These are phyloP conservation scores for Trapa bicornis DNA, from an alignment of 345 rosid genomes.

Conservation along the genomic window DNA sequence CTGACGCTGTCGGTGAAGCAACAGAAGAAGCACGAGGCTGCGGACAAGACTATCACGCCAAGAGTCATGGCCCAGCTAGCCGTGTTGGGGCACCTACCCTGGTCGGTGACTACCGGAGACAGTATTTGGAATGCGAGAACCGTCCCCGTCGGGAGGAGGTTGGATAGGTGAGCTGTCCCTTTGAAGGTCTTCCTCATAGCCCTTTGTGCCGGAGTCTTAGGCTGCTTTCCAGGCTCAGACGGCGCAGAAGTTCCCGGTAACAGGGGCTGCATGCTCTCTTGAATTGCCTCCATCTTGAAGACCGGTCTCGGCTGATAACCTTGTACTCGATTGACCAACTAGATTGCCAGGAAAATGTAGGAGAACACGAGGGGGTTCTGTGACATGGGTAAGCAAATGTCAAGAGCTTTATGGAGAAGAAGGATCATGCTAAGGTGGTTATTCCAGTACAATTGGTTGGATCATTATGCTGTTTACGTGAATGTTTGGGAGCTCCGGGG, in stretches of 20 bases:
- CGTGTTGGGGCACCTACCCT: constrained; percentile 42
- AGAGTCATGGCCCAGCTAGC: constrained; percentile 30
- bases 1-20: constrained; percentile 53
- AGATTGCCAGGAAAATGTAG: too few relatives aligned
- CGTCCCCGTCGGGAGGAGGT: constrained; percentile 60
- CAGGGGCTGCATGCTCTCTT: background rate
- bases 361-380: too few relatives aligned
- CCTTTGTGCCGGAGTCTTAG: constrained; percentile 34
- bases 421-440: too few relatives aligned
- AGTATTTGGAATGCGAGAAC: constrained; percentile 56
- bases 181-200: constrained; percentile 47
- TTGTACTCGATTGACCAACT: too few relatives aligned
- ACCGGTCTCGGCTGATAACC: too few relatives aligned
- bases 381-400: too few relatives aligned
- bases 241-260: background rate
- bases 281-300: background rate
- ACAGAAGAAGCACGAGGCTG: constrained; percentile 39
- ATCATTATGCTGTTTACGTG: too few relatives aligned
- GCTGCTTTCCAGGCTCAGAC: constrained; percentile 10
- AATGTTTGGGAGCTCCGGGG: too few relatives aligned
- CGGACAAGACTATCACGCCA: constrained; percentile 26
- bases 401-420: too few relatives aligned
- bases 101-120: constrained; percentile 53
- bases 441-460: too few relatives aligned
- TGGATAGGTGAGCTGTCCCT: constrained; percentile 45